These are phyloP conservation scores for Casuarina glauca DNA, from an alignment of 306 rosid species.

Conservation along the genomic window DNA sequence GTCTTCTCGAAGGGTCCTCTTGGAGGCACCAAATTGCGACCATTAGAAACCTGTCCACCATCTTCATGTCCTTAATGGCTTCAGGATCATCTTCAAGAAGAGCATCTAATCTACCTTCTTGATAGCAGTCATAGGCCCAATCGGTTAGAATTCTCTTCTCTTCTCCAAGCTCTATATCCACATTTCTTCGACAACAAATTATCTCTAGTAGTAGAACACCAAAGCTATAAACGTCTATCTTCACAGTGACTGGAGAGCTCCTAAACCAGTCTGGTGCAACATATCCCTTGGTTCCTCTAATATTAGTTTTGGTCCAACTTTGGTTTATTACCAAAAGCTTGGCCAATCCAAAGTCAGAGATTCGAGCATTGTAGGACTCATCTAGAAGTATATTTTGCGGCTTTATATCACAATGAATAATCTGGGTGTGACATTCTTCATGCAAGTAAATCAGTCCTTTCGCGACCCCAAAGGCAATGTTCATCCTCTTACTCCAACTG, in stretches of 20 bases:
- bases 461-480: slow-evolving; percentile 28
- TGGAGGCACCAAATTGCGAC: slow-evolving; percentile 46
- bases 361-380: slow-evolving; percentile 28
- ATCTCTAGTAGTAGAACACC: slow-evolving; percentile 40
- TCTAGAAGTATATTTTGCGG: slow-evolving; percentile 47
- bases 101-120: slow-evolving; percentile 1
- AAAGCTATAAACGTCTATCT: slow-evolving; percentile 47
- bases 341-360: slow-evolving; percentile 39
- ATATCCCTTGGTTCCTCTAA: slow-evolving; percentile 40
- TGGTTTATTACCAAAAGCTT: slow-evolving; percentile 36
- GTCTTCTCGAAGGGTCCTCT: slow-evolving; percentile 40
- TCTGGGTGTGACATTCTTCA: slow-evolving; percentile 39
- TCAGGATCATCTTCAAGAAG: slow-evolving; percentile 18
- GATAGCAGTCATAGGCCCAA: slow-evolving; percentile 44
- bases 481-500: slow-evolving; percentile 31
- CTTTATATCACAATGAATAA: slow-evolving; percentile 41
- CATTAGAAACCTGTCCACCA: slow-evolving; percentile 26
- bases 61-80: slow-evolving; percentile 19
- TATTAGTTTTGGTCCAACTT: slow-evolving; percentile 6
- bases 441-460: slow-evolving; percentile 31
- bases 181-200: slow-evolving; percentile 29
- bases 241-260: slow-evolving; percentile 29
- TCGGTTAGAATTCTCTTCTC: slow-evolving; percentile 25
- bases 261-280: slow-evolving; percentile 42
- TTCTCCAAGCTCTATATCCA: slow-evolving; percentile 7